Conservation (phyloP, 2,329 filamentous ascomycete species). For the Pseudogymnoascus sp. region DNA sequence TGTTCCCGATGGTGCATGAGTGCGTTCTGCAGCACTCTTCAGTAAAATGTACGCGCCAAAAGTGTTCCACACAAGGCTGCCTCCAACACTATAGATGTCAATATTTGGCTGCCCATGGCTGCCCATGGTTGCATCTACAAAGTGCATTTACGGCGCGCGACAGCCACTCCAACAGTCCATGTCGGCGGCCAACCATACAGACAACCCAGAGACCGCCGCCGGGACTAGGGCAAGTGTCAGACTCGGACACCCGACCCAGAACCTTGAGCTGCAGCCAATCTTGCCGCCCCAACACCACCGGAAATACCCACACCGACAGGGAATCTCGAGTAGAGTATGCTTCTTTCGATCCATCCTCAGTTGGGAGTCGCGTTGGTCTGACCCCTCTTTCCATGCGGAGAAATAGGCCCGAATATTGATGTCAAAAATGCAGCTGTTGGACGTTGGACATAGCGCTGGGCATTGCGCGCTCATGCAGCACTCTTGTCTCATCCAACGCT, state of each 20-base stretch:
- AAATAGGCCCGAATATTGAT: constrained; percentile 8
- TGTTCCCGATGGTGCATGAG: not conserved
- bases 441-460: not conserved
- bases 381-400: not conserved
- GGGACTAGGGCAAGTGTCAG: not conserved
- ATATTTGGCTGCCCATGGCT: not conserved
- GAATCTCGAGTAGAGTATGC: not conserved
- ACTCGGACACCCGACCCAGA: constrained; percentile 3
- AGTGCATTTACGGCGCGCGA: not conserved
- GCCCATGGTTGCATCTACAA: not conserved
- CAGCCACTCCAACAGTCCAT: not conserved
- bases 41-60: not conserved
- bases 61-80: not conserved
- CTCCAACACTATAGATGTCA: not conserved
- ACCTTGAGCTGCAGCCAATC: not conserved
- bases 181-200: not conserved
- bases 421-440: not conserved
- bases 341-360: not conserved
- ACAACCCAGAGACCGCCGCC: not conserved
- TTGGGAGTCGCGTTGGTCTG: not conserved
- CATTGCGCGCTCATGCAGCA: not conserved
- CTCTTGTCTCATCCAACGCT: not conserved
- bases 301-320: not conserved
- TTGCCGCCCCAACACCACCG: not conserved
- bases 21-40: not conserved